Conservation (phyloP, 2,329 filamentous ascomycete species). For the Zymoseptoria tritici region DNA sequence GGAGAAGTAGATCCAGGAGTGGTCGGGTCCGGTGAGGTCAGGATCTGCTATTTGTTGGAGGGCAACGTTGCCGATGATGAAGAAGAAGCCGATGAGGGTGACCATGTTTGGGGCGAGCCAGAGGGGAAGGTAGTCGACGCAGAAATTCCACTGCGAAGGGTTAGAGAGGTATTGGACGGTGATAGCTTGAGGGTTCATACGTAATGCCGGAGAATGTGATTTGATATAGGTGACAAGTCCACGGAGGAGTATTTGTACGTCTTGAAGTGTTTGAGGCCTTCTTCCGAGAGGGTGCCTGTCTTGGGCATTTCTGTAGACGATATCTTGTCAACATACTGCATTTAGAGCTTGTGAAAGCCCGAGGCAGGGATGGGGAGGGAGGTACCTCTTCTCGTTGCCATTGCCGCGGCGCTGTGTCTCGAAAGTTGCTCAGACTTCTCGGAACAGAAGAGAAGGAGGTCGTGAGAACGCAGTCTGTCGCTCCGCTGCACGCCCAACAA, state of each 20-base stretch:
- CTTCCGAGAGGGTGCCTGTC: conserved; percentile 58
- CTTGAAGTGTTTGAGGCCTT: conserved; percentile 83
- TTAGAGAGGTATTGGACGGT: not conserved
- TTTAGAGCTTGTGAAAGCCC: not conserved
- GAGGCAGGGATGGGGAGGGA: not conserved
- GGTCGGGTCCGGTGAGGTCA: conserved; percentile 62
- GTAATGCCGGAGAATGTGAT: conserved; percentile 91
- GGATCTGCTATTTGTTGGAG: conserved; percentile 74
- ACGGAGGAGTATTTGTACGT: conserved; percentile 96
- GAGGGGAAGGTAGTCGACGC: conserved; percentile 83
- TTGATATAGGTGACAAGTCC: conserved; percentile 88
- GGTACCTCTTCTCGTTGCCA: conserved; percentile 6
- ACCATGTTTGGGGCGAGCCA: conserved; percentile 99
- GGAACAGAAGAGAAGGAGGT: not conserved
- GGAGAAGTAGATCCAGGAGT: conserved; percentile 94
- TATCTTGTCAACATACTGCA: conserved; percentile 2
- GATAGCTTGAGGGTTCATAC: conserved; percentile 48
- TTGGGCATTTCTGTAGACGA: conserved; percentile 8
- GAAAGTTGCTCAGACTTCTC: not conserved
- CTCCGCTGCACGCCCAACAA: not conserved
- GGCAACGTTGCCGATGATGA: conserved; percentile 78
- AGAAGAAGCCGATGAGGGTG: conserved; percentile 88
- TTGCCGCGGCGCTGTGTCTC: not conserved
- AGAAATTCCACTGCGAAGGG: conserved; percentile 77
- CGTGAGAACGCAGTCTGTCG: not conserved